phyloP scores from a whole-genome alignment of 2,329 filamentous ascomycete species.

The Apiospora sp. region DNA sequence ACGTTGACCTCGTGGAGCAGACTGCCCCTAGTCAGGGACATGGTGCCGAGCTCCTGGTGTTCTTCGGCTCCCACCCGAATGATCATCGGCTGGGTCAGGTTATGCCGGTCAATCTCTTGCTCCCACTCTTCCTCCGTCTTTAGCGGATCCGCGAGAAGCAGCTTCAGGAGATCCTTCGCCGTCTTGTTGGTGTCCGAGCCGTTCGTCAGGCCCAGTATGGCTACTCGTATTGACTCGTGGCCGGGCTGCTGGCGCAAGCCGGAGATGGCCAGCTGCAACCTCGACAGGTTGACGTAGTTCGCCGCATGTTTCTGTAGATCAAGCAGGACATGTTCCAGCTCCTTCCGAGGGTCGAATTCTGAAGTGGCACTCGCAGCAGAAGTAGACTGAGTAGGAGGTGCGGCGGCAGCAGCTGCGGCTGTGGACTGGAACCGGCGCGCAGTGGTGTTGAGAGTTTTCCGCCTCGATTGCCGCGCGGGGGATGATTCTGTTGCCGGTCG shows the following conservation, averaged over 20 bases:
- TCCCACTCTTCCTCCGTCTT: constrained; percentile 72
- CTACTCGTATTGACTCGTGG: constrained; percentile 65
- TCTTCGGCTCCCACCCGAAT: constrained; percentile 60
- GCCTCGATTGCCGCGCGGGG: constrained; percentile 32
- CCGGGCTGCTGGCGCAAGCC: constrained; percentile 66
- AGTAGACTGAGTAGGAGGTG: not conserved
- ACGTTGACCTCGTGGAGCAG: constrained; percentile 67
- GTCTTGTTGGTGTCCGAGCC: constrained; percentile 51
- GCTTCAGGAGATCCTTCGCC: constrained; percentile 71
- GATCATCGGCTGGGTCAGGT: constrained; percentile 65
- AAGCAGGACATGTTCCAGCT: constrained; percentile 66
- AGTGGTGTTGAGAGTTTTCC: constrained; percentile 31
- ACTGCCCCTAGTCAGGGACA: constrained; percentile 48
- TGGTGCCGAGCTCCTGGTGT: constrained; percentile 48
- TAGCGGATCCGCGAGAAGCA: constrained; percentile 76
- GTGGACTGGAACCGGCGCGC: constrained; percentile 38
- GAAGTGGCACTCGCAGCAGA: not conserved
- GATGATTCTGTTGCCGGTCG: constrained; percentile 25
- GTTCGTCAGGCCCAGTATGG: constrained; percentile 59
- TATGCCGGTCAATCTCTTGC: constrained; percentile 61
- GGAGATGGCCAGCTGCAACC: constrained; percentile 74
- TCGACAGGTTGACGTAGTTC: constrained; percentile 71
- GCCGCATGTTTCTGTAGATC: constrained; percentile 68
- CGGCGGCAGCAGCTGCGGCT: constrained; percentile 24
- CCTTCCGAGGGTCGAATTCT: constrained; percentile 48